Conservation (phyloP, 1,139 yeast genomes). For the Candida neerlandica region DNA sequence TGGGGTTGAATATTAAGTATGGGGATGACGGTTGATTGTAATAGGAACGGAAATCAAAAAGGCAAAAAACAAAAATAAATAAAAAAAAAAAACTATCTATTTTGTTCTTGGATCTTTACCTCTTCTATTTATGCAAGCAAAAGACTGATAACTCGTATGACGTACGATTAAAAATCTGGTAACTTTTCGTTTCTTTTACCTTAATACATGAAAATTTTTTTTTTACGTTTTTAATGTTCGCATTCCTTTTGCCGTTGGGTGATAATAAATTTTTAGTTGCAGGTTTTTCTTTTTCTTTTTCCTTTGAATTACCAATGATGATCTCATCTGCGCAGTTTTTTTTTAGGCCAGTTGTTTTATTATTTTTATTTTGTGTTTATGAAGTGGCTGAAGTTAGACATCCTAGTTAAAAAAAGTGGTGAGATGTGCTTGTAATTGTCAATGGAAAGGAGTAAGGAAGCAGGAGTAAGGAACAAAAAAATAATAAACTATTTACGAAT, state of each 20-base stretch:
- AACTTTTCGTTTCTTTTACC: constrained; percentile 1
- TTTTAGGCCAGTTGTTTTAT: background rate
- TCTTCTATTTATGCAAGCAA: constrained; percentile 3
- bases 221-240: background rate
- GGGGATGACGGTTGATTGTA: background rate
- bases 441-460: no score
- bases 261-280: background rate
- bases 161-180: constrained; percentile 3
- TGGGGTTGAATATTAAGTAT: background rate
- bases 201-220: background rate
- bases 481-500: no score
- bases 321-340: background rate
- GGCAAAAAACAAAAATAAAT: background rate
- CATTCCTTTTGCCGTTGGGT: background rate
- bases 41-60: background rate
- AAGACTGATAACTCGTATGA: background rate
- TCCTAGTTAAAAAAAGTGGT: background rate
- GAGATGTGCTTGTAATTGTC: no score
- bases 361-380: background rate
- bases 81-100: no score
- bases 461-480: no score
- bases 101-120: background rate
- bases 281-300: background rate
- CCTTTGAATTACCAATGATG: background rate
- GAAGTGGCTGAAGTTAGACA: background rate